phyloP scores from a whole-genome alignment of 495 filamentous ascomycete genomes.

The Neurospora sp. region DNA sequence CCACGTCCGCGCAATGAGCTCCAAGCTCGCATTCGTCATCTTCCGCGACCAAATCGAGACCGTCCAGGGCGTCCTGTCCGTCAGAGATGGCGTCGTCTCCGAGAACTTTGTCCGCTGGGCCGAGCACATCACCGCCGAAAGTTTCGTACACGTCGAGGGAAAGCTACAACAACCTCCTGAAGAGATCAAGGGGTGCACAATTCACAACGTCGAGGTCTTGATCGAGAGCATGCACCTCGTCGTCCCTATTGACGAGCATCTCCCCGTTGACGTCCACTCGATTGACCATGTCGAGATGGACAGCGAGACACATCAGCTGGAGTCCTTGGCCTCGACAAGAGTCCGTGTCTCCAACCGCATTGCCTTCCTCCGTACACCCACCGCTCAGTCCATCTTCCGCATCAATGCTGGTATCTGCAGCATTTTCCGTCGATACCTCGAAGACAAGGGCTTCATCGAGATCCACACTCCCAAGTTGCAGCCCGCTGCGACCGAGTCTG shows the following conservation, averaged over 20 bases:
- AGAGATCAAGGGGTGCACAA: slow-evolving; percentile 65
- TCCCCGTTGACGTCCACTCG: slow-evolving; percentile 59
- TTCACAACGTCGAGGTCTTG: slow-evolving; percentile 68
- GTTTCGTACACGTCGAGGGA: slow-evolving; percentile 69
- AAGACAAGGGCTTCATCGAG: slow-evolving; percentile 72
- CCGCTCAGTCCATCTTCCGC: slow-evolving; percentile 81
- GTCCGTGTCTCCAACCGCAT: slow-evolving; percentile 69
- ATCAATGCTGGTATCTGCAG: slow-evolving; percentile 64
- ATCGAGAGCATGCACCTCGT: slow-evolving; percentile 68
- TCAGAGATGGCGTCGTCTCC: slow-evolving; percentile 43
- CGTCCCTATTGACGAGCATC: slow-evolving; percentile 47
- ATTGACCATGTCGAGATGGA: slow-evolving; percentile 33
- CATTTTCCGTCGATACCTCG: slow-evolving; percentile 70
- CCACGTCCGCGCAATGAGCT: slow-evolving; percentile 73
- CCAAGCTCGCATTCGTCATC: slow-evolving; percentile 81
- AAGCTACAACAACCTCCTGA: slow-evolving; percentile 64
- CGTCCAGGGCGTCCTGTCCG: slow-evolving; percentile 68
- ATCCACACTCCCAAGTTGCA: slow-evolving; percentile 91
- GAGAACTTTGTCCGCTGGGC: slow-evolving; percentile 89
- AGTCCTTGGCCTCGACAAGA: slow-evolving; percentile 28
- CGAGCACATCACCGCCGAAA: slow-evolving; percentile 67
- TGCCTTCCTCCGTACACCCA: slow-evolving; percentile 73
- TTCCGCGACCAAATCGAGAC: slow-evolving; percentile 73
- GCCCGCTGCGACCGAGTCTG: slow-evolving; percentile 83
- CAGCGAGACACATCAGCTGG: slow-evolving; percentile 30